phyloP scores from a whole-genome alignment of 257 asterid genomes.

The Cordia subcordata region DNA sequence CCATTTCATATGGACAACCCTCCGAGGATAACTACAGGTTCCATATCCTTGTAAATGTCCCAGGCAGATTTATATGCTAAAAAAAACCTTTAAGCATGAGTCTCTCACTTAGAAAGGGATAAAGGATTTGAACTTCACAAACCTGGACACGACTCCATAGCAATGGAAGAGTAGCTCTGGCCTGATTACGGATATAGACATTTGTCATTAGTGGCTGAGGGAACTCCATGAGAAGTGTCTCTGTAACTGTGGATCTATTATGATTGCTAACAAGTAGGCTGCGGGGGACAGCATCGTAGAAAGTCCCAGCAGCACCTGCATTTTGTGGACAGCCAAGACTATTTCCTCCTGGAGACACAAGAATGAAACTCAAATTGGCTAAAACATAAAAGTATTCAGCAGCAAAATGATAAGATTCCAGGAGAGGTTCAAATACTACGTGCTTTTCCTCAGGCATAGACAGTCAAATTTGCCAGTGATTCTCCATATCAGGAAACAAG shows the following conservation, averaged over 20 bases:
- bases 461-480: neutral
- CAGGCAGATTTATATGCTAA: too few relatives aligned
- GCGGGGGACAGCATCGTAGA: constrained; percentile 89
- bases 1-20: too few relatives aligned
- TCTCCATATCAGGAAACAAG: neutral
- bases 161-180: constrained; percentile 94
- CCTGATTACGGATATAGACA: constrained; percentile 71
- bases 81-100: neutral
- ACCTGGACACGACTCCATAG: constrained; percentile 99
- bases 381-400: constrained; percentile 6
- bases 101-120: neutral
- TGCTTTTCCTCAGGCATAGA: neutral
- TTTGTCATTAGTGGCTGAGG: constrained; percentile 91
- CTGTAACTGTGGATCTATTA: constrained; percentile 71
- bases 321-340: constrained; percentile 88
- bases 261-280: constrained; percentile 91
- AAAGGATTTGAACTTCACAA: constrained; percentile 10
- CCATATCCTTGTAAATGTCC: too few relatives aligned
- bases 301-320: constrained; percentile 99
- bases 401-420: neutral
- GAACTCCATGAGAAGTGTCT: constrained; percentile 89
- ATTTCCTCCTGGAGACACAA: constrained; percentile 73
- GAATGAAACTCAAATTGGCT: constrained; percentile 15
- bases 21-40: too few relatives aligned
- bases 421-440: neutral